These are phyloP conservation scores for Microbotryum lychnidis-dioicae DNA, from an alignment of 1,284 basidiomycete genomes.

Conservation along the genomic window DNA sequence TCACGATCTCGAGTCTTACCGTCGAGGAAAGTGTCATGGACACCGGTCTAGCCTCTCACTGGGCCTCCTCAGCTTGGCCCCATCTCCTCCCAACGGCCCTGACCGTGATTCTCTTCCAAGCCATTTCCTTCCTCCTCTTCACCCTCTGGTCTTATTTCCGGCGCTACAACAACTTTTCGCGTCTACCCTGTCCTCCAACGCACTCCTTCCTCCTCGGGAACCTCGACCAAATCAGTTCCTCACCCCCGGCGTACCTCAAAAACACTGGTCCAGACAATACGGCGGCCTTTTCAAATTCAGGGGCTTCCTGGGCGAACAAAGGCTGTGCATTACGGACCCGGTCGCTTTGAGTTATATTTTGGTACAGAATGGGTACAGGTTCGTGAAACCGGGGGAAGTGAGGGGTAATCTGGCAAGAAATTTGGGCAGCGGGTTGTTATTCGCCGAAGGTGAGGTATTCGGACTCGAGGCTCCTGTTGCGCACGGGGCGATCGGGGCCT, in stretches of 20 bases:
- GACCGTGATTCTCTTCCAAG: too few species aligned
- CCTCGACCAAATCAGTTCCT: constrained; percentile 51
- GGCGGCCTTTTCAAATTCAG: constrained; percentile 52
- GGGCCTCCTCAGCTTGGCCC: too few species aligned
- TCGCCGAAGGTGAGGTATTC: constrained; percentile 42
- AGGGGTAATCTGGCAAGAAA: constrained; percentile 48
- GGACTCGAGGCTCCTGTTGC: too few species aligned
- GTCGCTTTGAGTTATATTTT: constrained; percentile 53
- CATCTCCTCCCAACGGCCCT: too few species aligned
- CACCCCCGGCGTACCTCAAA: constrained; percentile 46
- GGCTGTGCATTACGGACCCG: constrained; percentile 56
- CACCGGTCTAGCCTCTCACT: too few species aligned
- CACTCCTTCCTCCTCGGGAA: constrained; percentile 52
- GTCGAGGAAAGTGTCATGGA: too few species aligned
- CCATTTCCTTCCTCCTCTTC: too few species aligned
- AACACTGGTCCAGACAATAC: constrained; percentile 47
- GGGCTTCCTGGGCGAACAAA: constrained; percentile 47
- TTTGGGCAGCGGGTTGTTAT: constrained; percentile 38
- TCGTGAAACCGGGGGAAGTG: constrained; percentile 59
- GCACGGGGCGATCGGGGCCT: too few species aligned
- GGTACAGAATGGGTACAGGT: constrained; percentile 53
- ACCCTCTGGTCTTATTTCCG: too few species aligned
- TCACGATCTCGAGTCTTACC: too few species aligned
- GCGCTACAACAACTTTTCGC: too few species aligned
- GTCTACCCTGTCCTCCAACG: constrained; percentile 42